Conservation (phyloP, 2,329 filamentous ascomycete species). For the Cordyceps militaris region DNA sequence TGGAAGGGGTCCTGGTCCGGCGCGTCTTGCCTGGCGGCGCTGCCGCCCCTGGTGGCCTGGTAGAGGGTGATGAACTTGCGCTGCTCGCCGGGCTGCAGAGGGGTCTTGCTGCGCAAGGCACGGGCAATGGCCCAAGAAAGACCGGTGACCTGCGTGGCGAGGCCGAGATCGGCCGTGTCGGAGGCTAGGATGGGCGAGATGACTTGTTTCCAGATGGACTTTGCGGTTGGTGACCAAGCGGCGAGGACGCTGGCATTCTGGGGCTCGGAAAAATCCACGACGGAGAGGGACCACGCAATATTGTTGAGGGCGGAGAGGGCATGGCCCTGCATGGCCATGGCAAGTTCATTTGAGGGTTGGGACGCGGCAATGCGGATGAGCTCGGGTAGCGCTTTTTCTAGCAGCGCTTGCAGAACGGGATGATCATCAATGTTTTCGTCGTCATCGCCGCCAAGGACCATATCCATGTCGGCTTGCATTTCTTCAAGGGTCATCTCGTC, state of each 20-base stretch:
- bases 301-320: constrained; percentile 59
- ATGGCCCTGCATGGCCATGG: constrained; percentile 40
- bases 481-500: constrained; percentile 52
- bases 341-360: constrained; percentile 33
- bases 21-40: constrained; percentile 15
- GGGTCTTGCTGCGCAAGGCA: constrained; percentile 40
- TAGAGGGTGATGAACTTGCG: constrained; percentile 59
- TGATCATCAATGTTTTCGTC: constrained; percentile 40
- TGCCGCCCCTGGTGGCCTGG: constrained; percentile 43
- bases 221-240: constrained; percentile 48
- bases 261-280: constrained; percentile 50
- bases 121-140: constrained; percentile 60
- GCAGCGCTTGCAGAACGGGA: constrained; percentile 42
- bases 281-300: constrained; percentile 59
- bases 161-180: constrained; percentile 53
- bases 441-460: constrained; percentile 47
- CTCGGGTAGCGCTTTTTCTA: constrained; percentile 31
- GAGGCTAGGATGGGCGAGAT: constrained; percentile 51
- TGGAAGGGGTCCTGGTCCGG: constrained; percentile 49
- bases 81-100: constrained; percentile 47
- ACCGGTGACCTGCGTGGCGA: constrained; percentile 57
- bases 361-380: constrained; percentile 41
- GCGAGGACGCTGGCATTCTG: constrained; percentile 44
- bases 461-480: constrained; percentile 58
- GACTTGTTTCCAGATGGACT: constrained; percentile 50